A percentile compares a stretch with the other conserved stretches of the same genome.
phyloP scores from a whole-genome alignment of 148 eudicot species.

The Spergularia marina region DNA sequence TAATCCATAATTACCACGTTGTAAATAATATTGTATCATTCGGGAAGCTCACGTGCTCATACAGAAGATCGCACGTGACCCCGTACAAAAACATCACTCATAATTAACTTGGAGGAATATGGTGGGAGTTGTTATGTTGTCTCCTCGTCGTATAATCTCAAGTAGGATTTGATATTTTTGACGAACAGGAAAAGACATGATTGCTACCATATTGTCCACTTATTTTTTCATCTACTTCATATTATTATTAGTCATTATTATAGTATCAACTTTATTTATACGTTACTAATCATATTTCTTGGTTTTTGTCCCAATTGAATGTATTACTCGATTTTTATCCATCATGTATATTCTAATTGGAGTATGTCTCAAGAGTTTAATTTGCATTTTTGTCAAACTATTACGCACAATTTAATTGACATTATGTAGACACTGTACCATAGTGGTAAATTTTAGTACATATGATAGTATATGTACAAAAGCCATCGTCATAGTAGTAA shows the following conservation, averaged over 20 bases:
- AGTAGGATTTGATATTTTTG: constrained; percentile 24
- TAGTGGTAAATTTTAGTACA: constrained; percentile 25
- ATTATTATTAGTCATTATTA: constrained; percentile 24
- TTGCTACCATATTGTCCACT: constrained; percentile 28
- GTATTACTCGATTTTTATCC: not conserved
- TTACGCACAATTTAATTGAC: no score
- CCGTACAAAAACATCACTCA: not conserved
- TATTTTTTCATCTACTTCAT: constrained; percentile 19
- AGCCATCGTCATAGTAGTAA: no score
- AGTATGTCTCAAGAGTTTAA: not conserved
- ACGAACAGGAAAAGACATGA: constrained; percentile 24
- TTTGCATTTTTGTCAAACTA: no score
- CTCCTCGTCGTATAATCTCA: constrained; percentile 2
- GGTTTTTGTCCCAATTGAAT: constrained; percentile 16
- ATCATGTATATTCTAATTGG: not conserved
- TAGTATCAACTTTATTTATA: not conserved
- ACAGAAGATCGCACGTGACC: constrained; percentile 18
- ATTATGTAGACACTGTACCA: not conserved
- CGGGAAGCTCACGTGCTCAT: constrained; percentile 20
- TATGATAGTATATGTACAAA: not conserved
- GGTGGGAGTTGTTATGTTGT: constrained; percentile 29
- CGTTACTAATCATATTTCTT: not conserved
- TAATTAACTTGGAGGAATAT: not conserved
- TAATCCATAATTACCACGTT: constrained; percentile 15
- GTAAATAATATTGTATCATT: not conserved